Evolutionary conservation across 2,329 filamentous ascomycete species (phyloP).

Genomic region (Venturia pyrina): DNA sequence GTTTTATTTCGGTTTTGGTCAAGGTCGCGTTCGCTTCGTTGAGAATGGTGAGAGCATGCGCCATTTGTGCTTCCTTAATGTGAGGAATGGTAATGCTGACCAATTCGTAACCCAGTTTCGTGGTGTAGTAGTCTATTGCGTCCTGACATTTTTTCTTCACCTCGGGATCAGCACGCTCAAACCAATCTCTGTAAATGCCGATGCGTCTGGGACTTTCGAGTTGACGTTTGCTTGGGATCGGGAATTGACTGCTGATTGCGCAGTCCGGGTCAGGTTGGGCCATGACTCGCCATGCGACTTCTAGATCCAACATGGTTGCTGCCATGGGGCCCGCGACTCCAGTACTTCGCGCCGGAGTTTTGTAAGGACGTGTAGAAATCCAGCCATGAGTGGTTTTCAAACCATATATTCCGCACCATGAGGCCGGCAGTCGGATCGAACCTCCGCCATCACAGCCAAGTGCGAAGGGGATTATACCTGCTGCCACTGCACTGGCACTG

Average conservation of each 20-base stretch:
- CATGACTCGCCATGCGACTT: constrained; percentile 73
- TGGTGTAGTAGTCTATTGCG: constrained; percentile 49
- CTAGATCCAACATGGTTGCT: constrained; percentile 65
- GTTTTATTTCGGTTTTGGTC: constrained; percentile 34
- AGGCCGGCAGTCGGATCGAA: constrained; percentile 61
- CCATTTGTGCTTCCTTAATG: constrained; percentile 60
- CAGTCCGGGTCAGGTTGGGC: constrained; percentile 58
- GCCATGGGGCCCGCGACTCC: constrained; percentile 68
- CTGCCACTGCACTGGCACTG: constrained; percentile 57
- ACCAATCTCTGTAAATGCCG: constrained; percentile 60
- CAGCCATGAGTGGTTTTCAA: constrained; percentile 71
- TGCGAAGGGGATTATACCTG: constrained; percentile 64
- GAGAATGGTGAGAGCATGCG: constrained; percentile 70
- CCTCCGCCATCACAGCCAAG: constrained; percentile 69
- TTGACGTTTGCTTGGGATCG: constrained; percentile 35
- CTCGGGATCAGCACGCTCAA: constrained; percentile 54
- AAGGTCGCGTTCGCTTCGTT: constrained; percentile 48
- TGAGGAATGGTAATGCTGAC: constrained; percentile 57
- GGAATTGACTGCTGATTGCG: constrained; percentile 52
- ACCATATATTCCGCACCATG: constrained; percentile 72
- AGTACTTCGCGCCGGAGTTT: constrained; percentile 49
- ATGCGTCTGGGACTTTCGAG: constrained; percentile 43
- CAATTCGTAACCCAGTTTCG: constrained; percentile 41
- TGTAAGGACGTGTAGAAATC: constrained; percentile 48
- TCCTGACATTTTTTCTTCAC: constrained; percentile 54